Base-by-base conservation (phyloP, 768 basidiomycete species). In the Termitomyces sp. region DNA sequence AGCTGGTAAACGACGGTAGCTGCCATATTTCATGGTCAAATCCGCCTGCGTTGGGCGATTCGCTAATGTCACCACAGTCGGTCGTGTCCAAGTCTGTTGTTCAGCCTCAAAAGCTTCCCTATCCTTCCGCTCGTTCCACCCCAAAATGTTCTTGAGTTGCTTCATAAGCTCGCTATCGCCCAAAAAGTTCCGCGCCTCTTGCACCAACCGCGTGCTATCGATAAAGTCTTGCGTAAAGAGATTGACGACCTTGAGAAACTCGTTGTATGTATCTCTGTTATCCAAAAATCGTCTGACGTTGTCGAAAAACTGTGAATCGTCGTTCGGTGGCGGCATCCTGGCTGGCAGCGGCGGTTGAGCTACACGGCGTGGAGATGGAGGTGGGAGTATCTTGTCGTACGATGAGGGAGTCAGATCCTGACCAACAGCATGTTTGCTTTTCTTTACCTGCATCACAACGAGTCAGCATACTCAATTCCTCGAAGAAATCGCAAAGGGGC, bases 201-300 rank as follows among this genome's bases (percentile, higher is more conserved):
- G 86, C 48, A 98, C 81, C 9, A 98, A 82, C 16, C 88, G 85
- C 26, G 86, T 83, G 2, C 87, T 84, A 65, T 98, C 95, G 64
- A 99, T 96, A 67, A 92, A 86, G 59, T 95, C 93, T 68, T 96
- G 93, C 2, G 93, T 91, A 68, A 95, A 99, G 2, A 99, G 80
- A 71, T 98, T 98, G 64, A 98, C 83, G 45, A 98, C 77, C 68
- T 95, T 97, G 60, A 99, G 76, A 73, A 99, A 98, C 72, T 98
- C 97, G 70, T 95, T 93, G 73, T 90, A 93, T 1, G 86, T 84
- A 48, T 92, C 89, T 13, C 87, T 80, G 61, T 81, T 86, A 56
- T 88, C 86, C 44, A 93, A 74, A 1, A 82, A 78, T 16, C 83
- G 83, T 65, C 86, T 88, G 49, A 98, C 93, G 27, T 89, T 89